Base-by-base conservation (phyloP, 306 rosid genomes). In the Begonia masoniana region DNA sequence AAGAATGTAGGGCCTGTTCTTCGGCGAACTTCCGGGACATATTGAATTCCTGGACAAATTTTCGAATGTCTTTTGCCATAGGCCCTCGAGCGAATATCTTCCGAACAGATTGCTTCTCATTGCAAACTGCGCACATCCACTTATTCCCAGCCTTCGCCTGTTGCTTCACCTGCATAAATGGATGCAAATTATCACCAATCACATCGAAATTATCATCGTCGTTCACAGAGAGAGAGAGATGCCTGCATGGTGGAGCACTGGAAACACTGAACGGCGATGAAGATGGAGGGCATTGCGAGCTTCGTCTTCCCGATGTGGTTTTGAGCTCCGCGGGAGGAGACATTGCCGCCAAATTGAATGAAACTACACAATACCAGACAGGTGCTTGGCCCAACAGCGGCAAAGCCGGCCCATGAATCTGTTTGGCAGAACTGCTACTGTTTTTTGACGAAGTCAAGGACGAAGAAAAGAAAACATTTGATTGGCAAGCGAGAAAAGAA, bases 191-290 rank as follows among this genome's bases (percentile, higher is more conserved):
- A 57, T 16, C 50, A 50, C 31, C 57, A 59, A 45, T 45, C 15
- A 11, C 13, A 10, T 45, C 9, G 6, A 45, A 45, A 45, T n/a
- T 45, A 10, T 14, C 15, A 54, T 10, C 41, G 42, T 9, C 39
- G 9, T 36, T 4, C 31, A 48, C 50, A 39, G 55, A 69, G 56
- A 57, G 47, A 62, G 10, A 14, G 13, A 8, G 7, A 62, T 71
- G 2, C 95, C 93, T 85, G 95, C 97, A 85, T 82, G 66, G 87
- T 80, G 71, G 80, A 78, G 85, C 95, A 89, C 45, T 85, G 80
- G 75, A 69, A 80, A 74, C 97, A 89, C 54, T 78, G 83, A 16
- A 89, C 84, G 47, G 95, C 89, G 48, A 80, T 71, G 82, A 85
- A 89, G 72, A 80, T 39, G 47, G 72, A 68, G 23, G 83, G 46